Base-by-base conservation (phyloP, 2,329 filamentous ascomycete genomes). In the Cryphonectria radicalis region DNA sequence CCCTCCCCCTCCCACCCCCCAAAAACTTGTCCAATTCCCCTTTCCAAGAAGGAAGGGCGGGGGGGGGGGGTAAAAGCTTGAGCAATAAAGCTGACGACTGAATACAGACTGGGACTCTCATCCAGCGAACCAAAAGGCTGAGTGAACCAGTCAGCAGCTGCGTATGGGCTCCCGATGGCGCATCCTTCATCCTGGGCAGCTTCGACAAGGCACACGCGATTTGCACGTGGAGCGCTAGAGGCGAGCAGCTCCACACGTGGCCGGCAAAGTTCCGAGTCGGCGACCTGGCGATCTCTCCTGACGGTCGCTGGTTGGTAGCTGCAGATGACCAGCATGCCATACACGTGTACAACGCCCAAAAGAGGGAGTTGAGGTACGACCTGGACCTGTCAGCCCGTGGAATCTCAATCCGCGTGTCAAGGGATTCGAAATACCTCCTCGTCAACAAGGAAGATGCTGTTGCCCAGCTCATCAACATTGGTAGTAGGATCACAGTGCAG, bases 141-240 rank as follows among this genome's bases (percentile, higher is more conserved):
- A 87, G 88, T n/a, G 92, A 97, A 76, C 93, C 94, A 0, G 93
- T 97, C 53, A 97, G 93, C 63, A 91, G 92, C 70, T 97, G 94
- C 72, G 92, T 93, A n/a, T 99, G 96, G 95, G 88, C 92, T 7
- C 88, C 90, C 0, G 92, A 97, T 77, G 91, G 92, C 59, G 84
- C 89, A 73, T 90, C 89, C 0, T 95, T 98, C 76, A 88, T 97
- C 59, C 91, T 95, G 1, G 93, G 92, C 4, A 91, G 92, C 11
- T 87, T 97, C 43, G 92, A 95, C 75, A 88, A 87, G 70, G 84
- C 84, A 13, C 85, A 86, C 35, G 88, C 92, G 57, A 82, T 97
- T 22, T 90, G 90, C 67, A 89, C 93, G 67, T 96, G 92, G 89
- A 89, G 89, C 75, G 80, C 92, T 6, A 82, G 86, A 2, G 92